Evolutionary conservation across 169 alveolate genomes (phyloP).

Genomic region (Plasmodium gonderi): DNA sequence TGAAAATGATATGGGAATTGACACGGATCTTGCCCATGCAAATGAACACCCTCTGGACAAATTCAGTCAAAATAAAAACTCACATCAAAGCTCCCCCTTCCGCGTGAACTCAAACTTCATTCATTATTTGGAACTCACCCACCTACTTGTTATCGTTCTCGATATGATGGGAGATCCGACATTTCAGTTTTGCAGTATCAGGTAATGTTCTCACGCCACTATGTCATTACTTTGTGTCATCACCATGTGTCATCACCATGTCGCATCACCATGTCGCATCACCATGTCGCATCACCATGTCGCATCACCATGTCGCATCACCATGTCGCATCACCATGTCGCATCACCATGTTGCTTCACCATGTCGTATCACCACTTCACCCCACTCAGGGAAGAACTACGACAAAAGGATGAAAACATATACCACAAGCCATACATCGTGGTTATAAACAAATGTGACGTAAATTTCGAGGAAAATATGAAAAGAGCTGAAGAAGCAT

Average conservation of each 20-base stretch:
- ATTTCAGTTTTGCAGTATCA: conserved; percentile 32
- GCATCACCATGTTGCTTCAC: neutral
- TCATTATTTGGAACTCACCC: conserved; percentile 34
- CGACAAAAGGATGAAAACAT: conserved; percentile 22
- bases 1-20: neutral
- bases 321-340: too few relatives aligned
- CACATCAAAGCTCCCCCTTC: neutral
- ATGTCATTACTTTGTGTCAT: too few relatives aligned
- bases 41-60: too few relatives aligned
- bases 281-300: too few relatives aligned
- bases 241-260: too few relatives aligned
- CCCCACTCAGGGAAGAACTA: conserved; percentile 27
- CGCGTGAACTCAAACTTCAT: conserved; percentile 17
- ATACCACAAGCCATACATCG: conserved; percentile 46
- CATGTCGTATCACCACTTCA: neutral
- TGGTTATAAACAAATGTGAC: conserved; percentile 70
- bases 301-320: too few relatives aligned
- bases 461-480: conserved; percentile 48
- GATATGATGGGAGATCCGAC: neutral
- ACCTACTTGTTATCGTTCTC: conserved; percentile 54
- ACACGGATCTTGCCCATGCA: neutral
- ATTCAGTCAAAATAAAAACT: neutral
- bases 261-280: too few relatives aligned
- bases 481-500: conserved; percentile 46
- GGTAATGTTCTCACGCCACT: too few relatives aligned